Evolutionary conservation across 352 stramenopile species (phyloP), one percentile per base, ranked within the genome.

Genomic region (Blastocystis sp.): DNA sequence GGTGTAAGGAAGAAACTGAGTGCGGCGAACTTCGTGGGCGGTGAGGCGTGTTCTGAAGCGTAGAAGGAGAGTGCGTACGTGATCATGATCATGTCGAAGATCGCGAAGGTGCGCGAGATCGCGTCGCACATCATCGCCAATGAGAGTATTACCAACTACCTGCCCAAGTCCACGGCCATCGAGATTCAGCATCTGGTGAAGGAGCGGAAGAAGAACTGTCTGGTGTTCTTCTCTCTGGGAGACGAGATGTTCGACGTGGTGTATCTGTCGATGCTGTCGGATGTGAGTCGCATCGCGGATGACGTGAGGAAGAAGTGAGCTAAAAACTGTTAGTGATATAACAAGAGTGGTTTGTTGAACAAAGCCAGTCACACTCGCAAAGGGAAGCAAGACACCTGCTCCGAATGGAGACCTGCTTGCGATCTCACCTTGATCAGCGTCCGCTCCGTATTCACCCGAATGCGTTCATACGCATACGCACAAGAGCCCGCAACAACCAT

Each of bases 221-320:
- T 77, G 48, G 28, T 77, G 17, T 59, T 77, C 9, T 59, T 28
- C 52, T 56, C 67, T 5, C 41, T 77, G 67, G 40, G 43, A 5
- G 67, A 77, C 28, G 11, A 56, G 9, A 23, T 61, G 41, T 77
- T 77, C 28, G 67, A 77, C 23, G 38, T 56, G n/a, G 23, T 77
- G 2, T 77, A 59, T 40, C n/a, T 77, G 38, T n/a, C 5, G 14
- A n/a, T 14, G 10, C 3, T 77, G 4, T 7, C 5, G 4, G 67
- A 77, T 56, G 67, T 77, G n/a, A 77, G 67, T 62, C 2, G 43
- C 17, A 77, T 77, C 60, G 67, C 43, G n/a, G 64, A 74, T 40
- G 64, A 74, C 40, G 21, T 53, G 23, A 74, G 40, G 64, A 74
- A 74, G 23, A 74, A 74, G 43, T 74, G 40, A 34, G 7, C 59